Base-by-base conservation (phyloP, 2,329 filamentous ascomycete species). In the Leptographium lundbergii region DNA sequence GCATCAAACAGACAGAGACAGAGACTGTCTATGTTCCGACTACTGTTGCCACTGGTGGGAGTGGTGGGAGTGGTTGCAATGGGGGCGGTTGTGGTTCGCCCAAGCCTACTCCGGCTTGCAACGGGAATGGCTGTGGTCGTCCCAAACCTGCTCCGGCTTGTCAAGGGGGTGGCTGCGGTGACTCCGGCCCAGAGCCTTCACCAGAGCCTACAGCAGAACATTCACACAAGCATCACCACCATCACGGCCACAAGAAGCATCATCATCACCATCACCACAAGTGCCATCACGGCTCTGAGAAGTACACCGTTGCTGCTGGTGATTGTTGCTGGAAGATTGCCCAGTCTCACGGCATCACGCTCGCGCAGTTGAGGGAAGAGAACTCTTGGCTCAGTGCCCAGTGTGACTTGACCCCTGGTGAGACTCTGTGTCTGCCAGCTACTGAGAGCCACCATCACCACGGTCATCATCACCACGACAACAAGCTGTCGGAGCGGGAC, bases 301-400 rank as follows among this genome's bases (percentile, higher is more conserved):
- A 52, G 27, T 58, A 61, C 56, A 36, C n/a, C 4, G 60, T 56
- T 27, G 9, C 29, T 14, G 4, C 51, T 27, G 59, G 59, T 7
- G 59, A 61, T 52, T 52, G 25, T 34, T 60, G 57, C 59, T 59
- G 34, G 32, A 53, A 52, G 22, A 50, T 61, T 45, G 59, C 59
- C 24, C 7, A 56, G 50, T 25, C 24, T 7, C 7, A 55, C 25
- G 57, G 59, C 24, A 34, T 58, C 29, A 52, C 55, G 9, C 2
- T 62, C 6, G 36, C 55, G 13, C 51, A 58, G 39, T 48, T 62
- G 29, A 50, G 32, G 29, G 2, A 14, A 14, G 11, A 50, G 6
- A 62, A 62, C 45, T 47, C 55, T 3, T 56, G 39, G 50, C 53
- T 62, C 29, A 50, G 55, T 24, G n/a, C 42, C 11, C 27, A 52